A percentile compares a stretch with the other conserved stretches of the same genome.
These are phyloP conservation scores for Hanseniaspora lindneri DNA, from an alignment of 805 yeast genomes.

Conservation along the genomic window DNA sequence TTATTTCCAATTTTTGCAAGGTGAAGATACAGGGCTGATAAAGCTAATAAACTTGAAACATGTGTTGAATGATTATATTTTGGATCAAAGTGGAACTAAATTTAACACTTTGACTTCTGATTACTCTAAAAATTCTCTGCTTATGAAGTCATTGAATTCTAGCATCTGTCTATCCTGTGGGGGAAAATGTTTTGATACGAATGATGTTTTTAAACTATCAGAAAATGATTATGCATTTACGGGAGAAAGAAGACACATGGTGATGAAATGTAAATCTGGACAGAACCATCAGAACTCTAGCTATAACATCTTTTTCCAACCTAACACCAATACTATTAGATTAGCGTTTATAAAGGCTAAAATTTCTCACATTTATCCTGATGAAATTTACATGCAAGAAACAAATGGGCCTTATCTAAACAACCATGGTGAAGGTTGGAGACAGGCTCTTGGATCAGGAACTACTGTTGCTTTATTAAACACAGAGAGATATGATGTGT, in stretches of 20 bases:
- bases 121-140: slow-evolving; percentile 23
- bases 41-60: slow-evolving; percentile 43
- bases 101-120: slow-evolving; percentile 15
- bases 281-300: slow-evolving; percentile 19
- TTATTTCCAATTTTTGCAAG: slow-evolving; percentile 11
- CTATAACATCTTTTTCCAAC: slow-evolving; percentile 21
- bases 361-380: not conserved
- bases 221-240: slow-evolving; percentile 18
- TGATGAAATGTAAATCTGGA: slow-evolving; percentile 27
- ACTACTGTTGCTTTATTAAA: slow-evolving; percentile 41
- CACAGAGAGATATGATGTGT: slow-evolving; percentile 40
- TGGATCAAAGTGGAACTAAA: slow-evolving; percentile 25
- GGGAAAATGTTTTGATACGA: slow-evolving; percentile 23
- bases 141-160: slow-evolving; percentile 33
- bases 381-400: not conserved
- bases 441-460: slow-evolving; percentile 42
- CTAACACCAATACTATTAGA: slow-evolving; percentile 14
- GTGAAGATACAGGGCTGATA: slow-evolving; percentile 44
- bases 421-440: slow-evolving; percentile 62
- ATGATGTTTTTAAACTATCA: slow-evolving; percentile 22
- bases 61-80: slow-evolving; percentile 33
- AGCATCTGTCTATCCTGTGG: slow-evolving; percentile 40
- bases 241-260: slow-evolving; percentile 15
- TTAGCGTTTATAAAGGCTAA: slow-evolving; percentile 9
- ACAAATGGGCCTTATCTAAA: slow-evolving; percentile 42